Base-by-base conservation (phyloP, 129 eudicot species). In the Centaurea solstitialis region DNA sequence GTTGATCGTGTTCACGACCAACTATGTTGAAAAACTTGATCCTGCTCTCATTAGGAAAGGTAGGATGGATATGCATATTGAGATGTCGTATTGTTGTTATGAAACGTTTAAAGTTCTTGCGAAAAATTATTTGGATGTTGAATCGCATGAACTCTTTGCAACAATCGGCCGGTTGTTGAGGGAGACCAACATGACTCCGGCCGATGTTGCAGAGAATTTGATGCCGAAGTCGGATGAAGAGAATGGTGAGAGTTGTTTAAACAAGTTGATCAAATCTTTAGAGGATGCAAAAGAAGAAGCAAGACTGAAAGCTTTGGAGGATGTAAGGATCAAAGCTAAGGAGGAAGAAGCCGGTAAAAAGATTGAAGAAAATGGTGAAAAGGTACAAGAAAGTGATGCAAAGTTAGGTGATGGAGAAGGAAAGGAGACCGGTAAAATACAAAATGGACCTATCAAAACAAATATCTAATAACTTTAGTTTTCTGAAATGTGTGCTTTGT, bases 181-280 rank as follows among this genome's bases (percentile, higher is more conserved):
- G 10, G 85, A 75, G 81, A 80, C 85, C 0, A 76, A 87, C 7
- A 85, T 90, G 68, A 83, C 91, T 45, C 94, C 94, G 0, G 94
- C 94, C 1, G 94, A 90, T 76, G 90, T 90, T 15, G 94, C 94
- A 0, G 94, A 90, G 73, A 87, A 75, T 79, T 76, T 90, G 90
- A 85, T 90, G 94, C 88, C 91, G 6, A 90, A 90, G 45, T 83
- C 87, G 6, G 24, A 28, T 2, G 87, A 87, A 17, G 94, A 87
- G 59, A 78, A 83, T 81, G 89, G 13, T n/a, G 88, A 76, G 17
- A 47, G 43, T 20, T 81, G 91, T 47, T 81, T 87, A 72, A 74
- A n/a, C 18, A 87, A 86, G 17, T 50, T 90, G 88, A 76, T 90
- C 24, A 73, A 86, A 59, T 85, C 84, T 24, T 17, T 90, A 9